Conservation (phyloP, 169 alveolate genomes). For the Eimeria praecox region DNA sequence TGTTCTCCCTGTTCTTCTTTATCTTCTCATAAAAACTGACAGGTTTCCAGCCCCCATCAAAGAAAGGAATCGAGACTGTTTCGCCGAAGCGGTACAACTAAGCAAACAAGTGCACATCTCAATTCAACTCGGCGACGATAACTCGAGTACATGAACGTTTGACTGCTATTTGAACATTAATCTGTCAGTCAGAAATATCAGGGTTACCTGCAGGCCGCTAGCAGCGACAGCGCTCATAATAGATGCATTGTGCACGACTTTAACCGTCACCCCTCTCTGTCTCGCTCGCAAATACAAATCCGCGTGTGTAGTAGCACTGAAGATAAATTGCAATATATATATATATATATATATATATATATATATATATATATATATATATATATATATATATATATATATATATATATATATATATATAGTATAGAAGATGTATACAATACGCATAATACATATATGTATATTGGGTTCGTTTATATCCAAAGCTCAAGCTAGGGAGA, state of each 20-base stretch:
- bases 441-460: too few species aligned
- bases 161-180: neutral
- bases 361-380: neutral
- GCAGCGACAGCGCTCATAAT: slow-evolving; percentile 90
- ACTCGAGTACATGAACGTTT: neutral
- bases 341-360: neutral
- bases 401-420: too few species aligned
- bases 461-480: too few species aligned
- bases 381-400: neutral
- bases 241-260: slow-evolving; percentile 93
- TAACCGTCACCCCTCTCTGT: slow-evolving; percentile 89
- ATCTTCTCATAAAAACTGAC: slow-evolving; percentile 97
- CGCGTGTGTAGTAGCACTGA: slow-evolving; percentile 95
- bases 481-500: too few species aligned
- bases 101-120: neutral
- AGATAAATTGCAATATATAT: neutral
- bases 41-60: slow-evolving; percentile 98
- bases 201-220: slow-evolving; percentile 88
- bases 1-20: slow-evolving; percentile 90
- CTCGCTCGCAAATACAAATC: slow-evolving; percentile 92
- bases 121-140: neutral
- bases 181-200: neutral
- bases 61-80: slow-evolving; percentile 98
- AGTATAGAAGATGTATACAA: too few species aligned
- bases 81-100: slow-evolving; percentile 99